Percentiles rank a stretch among this genome's conserved stretches.
Evolutionary conservation across 108 stramenopile species (phyloP).

Genomic region (Nannochloropsis oceanica): DNA sequence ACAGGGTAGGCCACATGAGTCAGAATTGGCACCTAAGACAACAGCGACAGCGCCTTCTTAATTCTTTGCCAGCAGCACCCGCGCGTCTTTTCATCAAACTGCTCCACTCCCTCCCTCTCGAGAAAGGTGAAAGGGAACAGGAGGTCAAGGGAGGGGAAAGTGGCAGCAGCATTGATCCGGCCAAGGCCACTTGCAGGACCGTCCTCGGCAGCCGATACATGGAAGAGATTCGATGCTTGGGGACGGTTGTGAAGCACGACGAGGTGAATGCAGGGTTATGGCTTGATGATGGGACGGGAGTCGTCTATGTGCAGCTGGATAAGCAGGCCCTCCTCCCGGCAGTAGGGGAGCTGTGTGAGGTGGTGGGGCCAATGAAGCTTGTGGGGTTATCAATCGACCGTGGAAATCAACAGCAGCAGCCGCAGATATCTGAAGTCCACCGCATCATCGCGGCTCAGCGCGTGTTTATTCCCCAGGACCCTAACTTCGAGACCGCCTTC

Average conservation of each 20-base stretch:
- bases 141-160: background rate
- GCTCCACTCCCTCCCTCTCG: background rate
- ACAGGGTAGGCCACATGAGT: background rate
- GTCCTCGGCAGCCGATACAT: background rate
- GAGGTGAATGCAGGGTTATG: background rate
- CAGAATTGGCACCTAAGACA: background rate
- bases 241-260: background rate
- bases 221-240: background rate
- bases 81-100: background rate
- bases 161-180: too few species aligned
- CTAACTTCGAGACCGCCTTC: background rate
- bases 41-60: background rate
- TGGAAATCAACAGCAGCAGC: background rate
- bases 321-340: background rate
- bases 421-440: background rate
- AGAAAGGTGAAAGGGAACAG: background rate
- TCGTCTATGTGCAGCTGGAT: background rate
- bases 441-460: background rate
- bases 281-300: background rate
- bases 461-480: background rate
- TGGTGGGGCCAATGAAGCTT: background rate
- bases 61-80: background rate
- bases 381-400: background rate
- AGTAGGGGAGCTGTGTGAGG: background rate
- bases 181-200: too few species aligned